Percentiles rank a stretch among this genome's conserved stretches.
phyloP scores from a whole-genome alignment of 768 basidiomycete genomes.

The Hirschioporus abietinus region DNA sequence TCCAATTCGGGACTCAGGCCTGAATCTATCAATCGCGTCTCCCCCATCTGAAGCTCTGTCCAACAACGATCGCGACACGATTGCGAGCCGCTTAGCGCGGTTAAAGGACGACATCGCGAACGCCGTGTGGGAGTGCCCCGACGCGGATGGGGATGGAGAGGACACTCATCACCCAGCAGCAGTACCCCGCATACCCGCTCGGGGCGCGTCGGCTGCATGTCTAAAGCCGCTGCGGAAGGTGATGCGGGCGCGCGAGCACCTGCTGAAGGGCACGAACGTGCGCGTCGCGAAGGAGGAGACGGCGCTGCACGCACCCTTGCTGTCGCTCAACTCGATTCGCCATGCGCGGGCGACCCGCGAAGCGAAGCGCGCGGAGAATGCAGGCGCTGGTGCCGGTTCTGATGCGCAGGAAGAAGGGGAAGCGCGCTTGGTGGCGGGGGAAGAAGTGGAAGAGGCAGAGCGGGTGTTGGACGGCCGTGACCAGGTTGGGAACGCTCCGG shows the following conservation, averaged over 20 bases:
- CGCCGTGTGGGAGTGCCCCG: conserved; percentile 1
- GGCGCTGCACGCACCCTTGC: not conserved
- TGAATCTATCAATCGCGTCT: not conserved
- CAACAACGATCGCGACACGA: not conserved
- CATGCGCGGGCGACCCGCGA: not conserved
- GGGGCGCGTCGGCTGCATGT: not conserved
- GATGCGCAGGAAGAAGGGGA: not conserved
- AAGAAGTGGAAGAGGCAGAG: not conserved
- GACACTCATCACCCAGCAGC: not conserved
- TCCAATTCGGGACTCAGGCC: not conserved
- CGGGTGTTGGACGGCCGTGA: not conserved
- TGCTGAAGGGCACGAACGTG: not conserved
- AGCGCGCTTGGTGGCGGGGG: not conserved
- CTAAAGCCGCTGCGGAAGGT: not conserved
- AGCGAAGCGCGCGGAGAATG: not conserved
- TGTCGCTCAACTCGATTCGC: not conserved
- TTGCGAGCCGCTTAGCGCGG: not conserved
- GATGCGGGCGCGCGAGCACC: not conserved
- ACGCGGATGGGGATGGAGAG: not conserved
- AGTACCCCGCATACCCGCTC: not conserved
- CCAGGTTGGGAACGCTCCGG: too few relatives aligned
- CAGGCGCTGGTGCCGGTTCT: too few relatives aligned
- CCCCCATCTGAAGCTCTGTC: not conserved
- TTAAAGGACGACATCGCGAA: not conserved
- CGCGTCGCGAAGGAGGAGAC: not conserved